phyloP scores from a whole-genome alignment of 164 flowering plant genomes.

The Santalum album region DNA sequence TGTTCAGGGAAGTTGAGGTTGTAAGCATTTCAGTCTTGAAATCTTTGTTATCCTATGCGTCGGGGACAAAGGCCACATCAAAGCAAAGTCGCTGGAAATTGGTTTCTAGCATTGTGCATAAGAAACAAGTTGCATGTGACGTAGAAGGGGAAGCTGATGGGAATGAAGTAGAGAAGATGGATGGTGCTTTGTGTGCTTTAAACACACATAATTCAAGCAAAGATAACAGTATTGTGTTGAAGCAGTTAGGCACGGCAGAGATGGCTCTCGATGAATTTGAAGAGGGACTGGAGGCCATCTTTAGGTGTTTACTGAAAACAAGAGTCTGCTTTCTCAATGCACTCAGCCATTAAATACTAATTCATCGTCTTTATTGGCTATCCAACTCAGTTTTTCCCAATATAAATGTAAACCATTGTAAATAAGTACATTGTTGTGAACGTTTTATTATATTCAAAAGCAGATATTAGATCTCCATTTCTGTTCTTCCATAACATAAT shows the following conservation, averaged over 20 bases:
- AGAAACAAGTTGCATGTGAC: background rate
- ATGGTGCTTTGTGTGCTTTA: slow-evolving; percentile 2
- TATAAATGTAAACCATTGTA: too few species aligned
- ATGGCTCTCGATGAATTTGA: slow-evolving; percentile 29
- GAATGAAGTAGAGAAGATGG: slow-evolving; percentile 12
- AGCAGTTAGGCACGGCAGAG: slow-evolving; percentile 11
- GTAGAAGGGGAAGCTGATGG: background rate
- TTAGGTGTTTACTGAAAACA: slow-evolving; percentile 26
- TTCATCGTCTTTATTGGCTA: too few species aligned
- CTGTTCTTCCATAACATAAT: too few species aligned
- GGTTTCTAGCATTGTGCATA: slow-evolving; percentile 13
- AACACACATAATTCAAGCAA: slow-evolving; percentile 6
- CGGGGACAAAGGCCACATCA: slow-evolving; percentile 7
- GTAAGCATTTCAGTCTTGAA: slow-evolving; percentile 13
- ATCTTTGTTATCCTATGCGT: slow-evolving; percentile 11
- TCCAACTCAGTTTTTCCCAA: too few species aligned
- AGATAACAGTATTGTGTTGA: slow-evolving; percentile 7
- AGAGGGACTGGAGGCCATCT: slow-evolving; percentile 26
- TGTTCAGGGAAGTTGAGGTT: slow-evolving; percentile 17
- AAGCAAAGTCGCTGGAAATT: slow-evolving; percentile 16
- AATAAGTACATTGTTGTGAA: too few species aligned
- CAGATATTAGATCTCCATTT: too few species aligned
- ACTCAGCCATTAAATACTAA: slow-evolving; percentile 21
- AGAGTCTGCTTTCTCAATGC: slow-evolving; percentile 43
- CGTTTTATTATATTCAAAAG: too few species aligned